These are phyloP conservation scores for Russula compacta DNA, from an alignment of 768 basidiomycete species.

Conservation along the genomic window DNA sequence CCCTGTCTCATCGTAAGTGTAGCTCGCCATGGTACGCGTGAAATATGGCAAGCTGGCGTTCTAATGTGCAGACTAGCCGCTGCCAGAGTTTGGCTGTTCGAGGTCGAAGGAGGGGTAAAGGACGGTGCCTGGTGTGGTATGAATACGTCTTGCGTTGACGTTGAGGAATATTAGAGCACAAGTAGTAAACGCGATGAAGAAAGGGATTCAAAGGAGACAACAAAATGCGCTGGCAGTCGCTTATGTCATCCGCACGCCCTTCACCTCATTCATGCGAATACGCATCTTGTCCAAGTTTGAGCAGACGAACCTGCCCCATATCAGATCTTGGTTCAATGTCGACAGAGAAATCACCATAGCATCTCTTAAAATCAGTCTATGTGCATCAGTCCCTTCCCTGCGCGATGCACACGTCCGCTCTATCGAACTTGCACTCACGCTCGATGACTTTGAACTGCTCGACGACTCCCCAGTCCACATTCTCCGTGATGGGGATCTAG, in stretches of 20 bases:
- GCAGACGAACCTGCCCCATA: conserved; percentile 8
- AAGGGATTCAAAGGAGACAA: neutral
- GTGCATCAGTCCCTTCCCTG: conserved; percentile 7
- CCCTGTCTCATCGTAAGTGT: conserved; percentile 80
- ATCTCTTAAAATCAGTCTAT: conserved; percentile 10
- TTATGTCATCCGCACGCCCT: conserved; percentile 9
- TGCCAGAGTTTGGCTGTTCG: neutral
- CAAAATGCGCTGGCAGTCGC: neutral
- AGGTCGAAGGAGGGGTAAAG: neutral
- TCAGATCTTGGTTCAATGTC: conserved; percentile 19
- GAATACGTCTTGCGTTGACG: neutral
- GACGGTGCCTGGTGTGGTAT: neutral
- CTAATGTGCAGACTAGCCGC: neutral
- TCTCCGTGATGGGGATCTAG: conserved; percentile 17
- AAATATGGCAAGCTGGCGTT: neutral
- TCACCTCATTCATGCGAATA: conserved; percentile 9
- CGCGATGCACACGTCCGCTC: conserved; percentile 7
- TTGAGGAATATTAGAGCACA: neutral
- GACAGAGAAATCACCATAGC: neutral
- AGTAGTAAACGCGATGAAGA: neutral
- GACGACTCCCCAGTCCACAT: conserved; percentile 8
- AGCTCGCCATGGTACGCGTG: conserved; percentile 52
- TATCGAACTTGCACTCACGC: conserved; percentile 7
- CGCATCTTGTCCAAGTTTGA: conserved; percentile 10
- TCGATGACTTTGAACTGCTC: conserved; percentile 21